Base-by-base conservation (phyloP, 805 yeast genomes). In the Kodamaea hsintzibuensis region DNA sequence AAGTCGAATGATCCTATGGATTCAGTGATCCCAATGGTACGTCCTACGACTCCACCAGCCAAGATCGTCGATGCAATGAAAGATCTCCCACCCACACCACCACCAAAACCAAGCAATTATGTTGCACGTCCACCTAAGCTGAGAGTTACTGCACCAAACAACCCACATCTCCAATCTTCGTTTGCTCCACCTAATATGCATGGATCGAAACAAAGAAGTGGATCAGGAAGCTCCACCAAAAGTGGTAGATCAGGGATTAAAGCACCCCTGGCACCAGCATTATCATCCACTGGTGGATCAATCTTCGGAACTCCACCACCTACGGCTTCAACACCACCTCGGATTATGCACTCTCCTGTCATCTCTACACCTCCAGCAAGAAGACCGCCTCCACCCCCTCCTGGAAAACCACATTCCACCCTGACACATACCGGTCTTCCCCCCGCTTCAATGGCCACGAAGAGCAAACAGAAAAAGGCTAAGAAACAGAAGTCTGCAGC, bases 51-150 rank as follows among this genome's bases (percentile, higher is more conserved):
- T 10, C 52, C 52, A 5, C 39, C 38, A 38, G 38, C 38, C 14
- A 27, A 37, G n/a, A 40, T 7, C 16, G 37, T 6, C 10, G 35
- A 25, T 7, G 19, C 10, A 37, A n/a, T 14, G 12, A n/a, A 22
- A 17, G 22, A 27, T 18, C 35, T 22, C 27, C 54, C 54, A 14
- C 54, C 54, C 17, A 51, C 54, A 17, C 54, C 54, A 10, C 54
- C 54, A 12, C 54, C 54, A 39, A 51, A 45, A 30, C 54, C 50
- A 14, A 27, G 39, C 38, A 48, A 48, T 25, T 48, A 48, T 25
- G 51, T 39, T 3, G 51, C 44, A 16, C 39, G 22, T 12, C 47
- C 45, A 27, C 47, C 49, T 16, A 43, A 19, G 13, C 30, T 22
- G 47, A 19, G 35, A 30, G 35, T 30, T 8, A 14, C 48, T 5